A percentile compares a stretch with the other conserved stretches of the same genome.
Evolutionary conservation across 495 filamentous ascomycete species (phyloP).

Genomic region (Durotheca rogersii): DNA sequence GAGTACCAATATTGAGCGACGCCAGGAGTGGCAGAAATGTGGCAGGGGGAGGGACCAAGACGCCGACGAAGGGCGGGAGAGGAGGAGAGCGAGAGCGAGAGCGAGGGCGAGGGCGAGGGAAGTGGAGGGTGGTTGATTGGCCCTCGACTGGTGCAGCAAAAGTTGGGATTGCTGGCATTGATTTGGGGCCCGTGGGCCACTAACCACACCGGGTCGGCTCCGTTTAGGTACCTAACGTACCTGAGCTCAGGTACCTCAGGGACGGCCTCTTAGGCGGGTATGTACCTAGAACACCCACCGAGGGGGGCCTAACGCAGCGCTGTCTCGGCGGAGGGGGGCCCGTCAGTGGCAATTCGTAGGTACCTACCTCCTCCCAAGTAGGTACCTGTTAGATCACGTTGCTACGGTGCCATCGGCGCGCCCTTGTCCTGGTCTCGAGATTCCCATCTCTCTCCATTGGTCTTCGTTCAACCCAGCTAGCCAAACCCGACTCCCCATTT

Average conservation of each 20-base stretch:
- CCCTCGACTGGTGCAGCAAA: slow-evolving; percentile 10
- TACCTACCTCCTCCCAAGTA: too few relatives aligned
- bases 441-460: slow-evolving; percentile 22
- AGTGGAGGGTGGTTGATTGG: slow-evolving; percentile 19
- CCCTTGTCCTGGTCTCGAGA: slow-evolving; percentile 2
- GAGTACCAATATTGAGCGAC: slow-evolving; percentile 22
- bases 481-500: slow-evolving; percentile 20
- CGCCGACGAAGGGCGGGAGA: slow-evolving; percentile 9
- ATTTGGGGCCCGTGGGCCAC: slow-evolving; percentile 1
- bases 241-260: too few relatives aligned
- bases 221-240: too few relatives aligned
- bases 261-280: too few relatives aligned
- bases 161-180: slow-evolving; percentile 30
- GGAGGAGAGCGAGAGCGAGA: background rate
- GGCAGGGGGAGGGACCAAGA: slow-evolving; percentile 2
- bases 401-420: background rate
- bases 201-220: too few relatives aligned
- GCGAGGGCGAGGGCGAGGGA: background rate
- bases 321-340: too few relatives aligned
- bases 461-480: background rate
- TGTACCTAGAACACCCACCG: too few relatives aligned
- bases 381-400: background rate
- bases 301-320: too few relatives aligned
- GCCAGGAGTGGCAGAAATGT: slow-evolving; percentile 17
- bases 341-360: too few relatives aligned